Conservation (phyloP, 2,329 filamentous ascomycete species). For the Celoporthe dispersa region DNA sequence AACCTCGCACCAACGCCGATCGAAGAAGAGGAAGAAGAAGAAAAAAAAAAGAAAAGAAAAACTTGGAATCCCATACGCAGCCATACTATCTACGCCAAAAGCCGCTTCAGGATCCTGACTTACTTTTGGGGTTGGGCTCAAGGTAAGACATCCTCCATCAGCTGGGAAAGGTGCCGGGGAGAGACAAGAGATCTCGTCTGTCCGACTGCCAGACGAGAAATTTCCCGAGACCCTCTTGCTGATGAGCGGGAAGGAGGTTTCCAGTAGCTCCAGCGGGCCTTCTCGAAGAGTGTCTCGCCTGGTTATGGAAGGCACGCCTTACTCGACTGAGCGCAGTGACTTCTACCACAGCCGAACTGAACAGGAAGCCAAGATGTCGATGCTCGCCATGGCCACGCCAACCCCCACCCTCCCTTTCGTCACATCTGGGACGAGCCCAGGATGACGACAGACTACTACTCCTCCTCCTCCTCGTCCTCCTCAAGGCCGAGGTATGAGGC, state of each 20-base stretch:
- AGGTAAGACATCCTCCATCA: conserved; percentile 27
- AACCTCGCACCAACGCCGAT: background rate
- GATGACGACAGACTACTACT: conserved; percentile 39
- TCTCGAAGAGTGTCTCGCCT: conserved; percentile 3
- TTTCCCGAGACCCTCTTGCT: conserved; percentile 22
- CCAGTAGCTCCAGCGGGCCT: conserved; percentile 12
- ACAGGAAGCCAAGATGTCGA: conserved; percentile 51
- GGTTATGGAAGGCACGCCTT: conserved; percentile 49
- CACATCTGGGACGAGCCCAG: conserved; percentile 47
- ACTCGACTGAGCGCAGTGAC: conserved; percentile 37
- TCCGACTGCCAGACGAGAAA: conserved; percentile 11
- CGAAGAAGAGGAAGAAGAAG: too few relatives aligned
- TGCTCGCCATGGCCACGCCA: conserved; percentile 52
- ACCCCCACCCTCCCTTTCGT: conserved; percentile 47
- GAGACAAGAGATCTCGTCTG: conserved; percentile 11
- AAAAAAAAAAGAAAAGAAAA: background rate
- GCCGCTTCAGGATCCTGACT: background rate
- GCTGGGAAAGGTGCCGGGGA: background rate
- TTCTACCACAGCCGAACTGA: conserved; percentile 35
- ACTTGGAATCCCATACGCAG: background rate
- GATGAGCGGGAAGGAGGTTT: conserved; percentile 18
- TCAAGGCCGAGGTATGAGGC: conserved; percentile 43
- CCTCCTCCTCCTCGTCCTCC: conserved; percentile 24
- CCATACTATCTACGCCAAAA: background rate
- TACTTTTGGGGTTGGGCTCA: background rate